Conservation (phyloP, 1,284 basidiomycete species). For the Cryptococcus amylolentus region DNA sequence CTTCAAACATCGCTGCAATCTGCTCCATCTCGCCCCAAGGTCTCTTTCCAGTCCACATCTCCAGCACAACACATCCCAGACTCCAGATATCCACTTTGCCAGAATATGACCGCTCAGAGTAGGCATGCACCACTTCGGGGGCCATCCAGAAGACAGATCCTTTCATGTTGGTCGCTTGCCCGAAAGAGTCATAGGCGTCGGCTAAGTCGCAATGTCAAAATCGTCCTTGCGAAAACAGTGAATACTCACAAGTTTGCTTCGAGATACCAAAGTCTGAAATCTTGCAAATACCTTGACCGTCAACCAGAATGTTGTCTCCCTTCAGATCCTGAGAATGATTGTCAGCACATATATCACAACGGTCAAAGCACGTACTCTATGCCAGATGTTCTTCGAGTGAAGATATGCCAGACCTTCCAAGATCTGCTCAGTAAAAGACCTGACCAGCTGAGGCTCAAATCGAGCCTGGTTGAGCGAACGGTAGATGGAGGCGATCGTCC, state of each 20-base stretch:
- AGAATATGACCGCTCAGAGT: conserved; percentile 76
- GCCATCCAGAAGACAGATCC: conserved; percentile 99
- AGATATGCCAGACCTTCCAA: conserved; percentile 88
- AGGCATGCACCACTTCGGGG: conserved; percentile 72
- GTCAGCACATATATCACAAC: not conserved
- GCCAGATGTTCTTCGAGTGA: conserved; percentile 85
- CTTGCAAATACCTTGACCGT: conserved; percentile 89
- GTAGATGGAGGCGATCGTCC: conserved; percentile 88
- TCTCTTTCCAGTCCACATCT: conserved; percentile 94
- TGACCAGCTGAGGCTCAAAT: conserved; percentile 78
- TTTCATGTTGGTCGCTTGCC: conserved; percentile 78
- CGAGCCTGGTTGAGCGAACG: conserved; percentile 75
- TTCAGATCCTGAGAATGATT: conserved; percentile 73
- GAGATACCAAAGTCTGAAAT: conserved; percentile 94
- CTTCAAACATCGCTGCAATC: conserved; percentile 90
- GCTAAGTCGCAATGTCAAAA: conserved; percentile 39
- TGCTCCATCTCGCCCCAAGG: conserved; percentile 90
- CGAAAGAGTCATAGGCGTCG: conserved; percentile 77
- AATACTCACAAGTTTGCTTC: conserved; percentile 60
- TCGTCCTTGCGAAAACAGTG: not conserved
- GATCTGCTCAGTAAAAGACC: conserved; percentile 90
- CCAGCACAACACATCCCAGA: conserved; percentile 91
- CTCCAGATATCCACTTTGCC: conserved; percentile 99
- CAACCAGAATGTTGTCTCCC: conserved; percentile 96
- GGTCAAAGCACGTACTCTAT: conserved; percentile 60